Conservation (phyloP, 1,284 basidiomycete genomes). For the Moniliophthora roreri region DNA sequence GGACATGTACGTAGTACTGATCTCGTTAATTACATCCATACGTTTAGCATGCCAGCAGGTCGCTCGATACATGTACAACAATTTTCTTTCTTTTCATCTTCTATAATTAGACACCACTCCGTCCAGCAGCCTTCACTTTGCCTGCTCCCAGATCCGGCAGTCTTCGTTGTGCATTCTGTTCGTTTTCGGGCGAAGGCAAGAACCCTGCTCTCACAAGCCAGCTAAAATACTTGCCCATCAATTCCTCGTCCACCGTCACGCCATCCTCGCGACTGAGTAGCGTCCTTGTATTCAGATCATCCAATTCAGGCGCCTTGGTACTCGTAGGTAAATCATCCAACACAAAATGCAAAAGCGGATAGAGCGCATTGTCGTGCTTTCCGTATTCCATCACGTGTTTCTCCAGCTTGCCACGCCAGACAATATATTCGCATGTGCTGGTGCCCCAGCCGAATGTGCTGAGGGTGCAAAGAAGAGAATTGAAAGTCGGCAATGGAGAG, state of each 20-base stretch:
- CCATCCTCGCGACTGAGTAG: conserved; percentile 48
- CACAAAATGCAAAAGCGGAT: conserved; percentile 96
- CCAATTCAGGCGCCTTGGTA: conserved; percentile 92
- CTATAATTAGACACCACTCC: conserved; percentile 37
- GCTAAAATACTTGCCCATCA: conserved; percentile 90
- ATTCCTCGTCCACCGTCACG: conserved; percentile 16
- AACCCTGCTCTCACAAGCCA: conserved; percentile 92
- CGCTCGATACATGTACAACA: too few species aligned
- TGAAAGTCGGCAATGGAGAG: conserved; percentile 87
- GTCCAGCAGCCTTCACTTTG: conserved; percentile 43
- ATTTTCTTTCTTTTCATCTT: too few species aligned
- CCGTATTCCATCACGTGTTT: conserved; percentile 83
- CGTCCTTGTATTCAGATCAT: conserved; percentile 81
- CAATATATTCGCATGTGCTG: conserved; percentile 82
- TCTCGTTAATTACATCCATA: too few species aligned
- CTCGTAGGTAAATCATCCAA: conserved; percentile 96
- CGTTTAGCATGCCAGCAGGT: too few species aligned
- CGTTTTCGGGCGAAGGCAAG: conserved; percentile 62
- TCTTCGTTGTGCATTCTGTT: conserved; percentile 32
- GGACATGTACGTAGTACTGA: too few species aligned
- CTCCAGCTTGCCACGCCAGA: conserved; percentile 92
- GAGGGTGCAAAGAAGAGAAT: conserved; percentile 81
- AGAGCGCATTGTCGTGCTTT: conserved; percentile 93
- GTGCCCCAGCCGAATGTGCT: conserved; percentile 82
- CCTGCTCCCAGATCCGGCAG: conserved; percentile 44